Base-by-base conservation (phyloP, 192 early-diverging fungal genomes). In the Rhizophagus sp. region DNA sequence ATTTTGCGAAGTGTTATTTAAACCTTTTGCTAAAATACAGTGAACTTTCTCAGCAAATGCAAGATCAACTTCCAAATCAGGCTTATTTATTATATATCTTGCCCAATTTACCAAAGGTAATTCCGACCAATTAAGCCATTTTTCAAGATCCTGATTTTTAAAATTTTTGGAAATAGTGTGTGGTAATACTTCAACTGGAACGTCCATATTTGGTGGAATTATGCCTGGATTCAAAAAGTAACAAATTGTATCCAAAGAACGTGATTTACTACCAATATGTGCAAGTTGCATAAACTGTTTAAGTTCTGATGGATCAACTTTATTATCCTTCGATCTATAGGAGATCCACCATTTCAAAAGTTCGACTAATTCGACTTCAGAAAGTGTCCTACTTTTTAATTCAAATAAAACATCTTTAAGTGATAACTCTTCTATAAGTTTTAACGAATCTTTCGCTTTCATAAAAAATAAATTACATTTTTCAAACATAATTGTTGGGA, bases 341-440 rank as follows among this genome's bases (percentile, higher is more conserved):
- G 81, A 82, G 9, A 93, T 86, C 93, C 91, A 96, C 96, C 96
- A 97, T 78, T 89, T 87, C 76, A 97, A 80, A 64, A 94, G 85
- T 0, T 88, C 88, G 0, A 92, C 81, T 81, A 91, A 88, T 81
- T 97, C 94, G 1, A 77, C 69, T 27, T 81, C 80, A 11, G 84
- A 82, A 2, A 96, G 76, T 5, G 86, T 87, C 2, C 92, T 79
- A 67, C 75, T 86, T 57, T 85, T 82, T 0, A 97, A 81, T 75
- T 97, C 95, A 4, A 62, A 65, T 17, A 92, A 77, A 0, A 96
- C 84, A 81, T 97, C 96, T 1, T 82, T 67, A 27, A 96, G 81
- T 0, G 85, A 81, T 17, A 96, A 61, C 3, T 81, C 78, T 34
- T 84, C 80, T 4, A 96, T 73, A 25, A 73, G 3, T 6, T 30